Evolutionary conservation across 1,284 basidiomycete genomes (phyloP), one percentile per base, ranked within the genome.

Genomic region (Ceratobasidium sp.): DNA sequence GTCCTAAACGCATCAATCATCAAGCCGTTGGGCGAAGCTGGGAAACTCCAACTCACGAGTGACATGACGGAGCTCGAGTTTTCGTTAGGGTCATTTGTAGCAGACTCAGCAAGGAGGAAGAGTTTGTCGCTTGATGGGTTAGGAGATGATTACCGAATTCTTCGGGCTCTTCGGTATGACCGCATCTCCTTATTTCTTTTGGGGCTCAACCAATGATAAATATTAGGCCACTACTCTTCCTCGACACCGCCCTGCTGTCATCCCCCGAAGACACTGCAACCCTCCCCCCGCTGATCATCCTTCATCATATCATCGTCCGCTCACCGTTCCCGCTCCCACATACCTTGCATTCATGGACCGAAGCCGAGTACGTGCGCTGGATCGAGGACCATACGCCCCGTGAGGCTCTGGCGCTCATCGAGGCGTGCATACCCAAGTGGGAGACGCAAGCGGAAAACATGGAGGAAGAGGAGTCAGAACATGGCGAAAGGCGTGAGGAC

Each of bases 61-160:
- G 97, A 99, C 83, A 97, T 98, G 95, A 94, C 97, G 0, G 94
- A 96, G 83, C 88, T 99, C 70, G 97, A 99, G 84, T 97, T 98
- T 83, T 91, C 92, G 0, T 83, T 97, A 71, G 92, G 90, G 80
- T 89, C 92, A 1, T 94, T 97, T 82, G 86, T 96, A 81, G 86
- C 86, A 66, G 87, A 91, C 22, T 59, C 65, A 22, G 37, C 61
- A 5, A 52, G 67, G 8, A 88, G 89, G 78, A 59, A 59, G 32
- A 86, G 84, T 77, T 90, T 90, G 80, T 88, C 90, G 80, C 85
- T 95, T 61, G 91, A 93, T 77, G 87, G 85, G 37, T 88, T 95
- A 2, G 94, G 93, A 0, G 91, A 92, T 34, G 94, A 96, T 78
- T 97, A 97, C 83, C 88, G 89, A 9, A 88, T 90, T 0, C 85